These are phyloP conservation scores for Primulina tabacum DNA, from an alignment of 257 asterid genomes.

Conservation along the genomic window DNA sequence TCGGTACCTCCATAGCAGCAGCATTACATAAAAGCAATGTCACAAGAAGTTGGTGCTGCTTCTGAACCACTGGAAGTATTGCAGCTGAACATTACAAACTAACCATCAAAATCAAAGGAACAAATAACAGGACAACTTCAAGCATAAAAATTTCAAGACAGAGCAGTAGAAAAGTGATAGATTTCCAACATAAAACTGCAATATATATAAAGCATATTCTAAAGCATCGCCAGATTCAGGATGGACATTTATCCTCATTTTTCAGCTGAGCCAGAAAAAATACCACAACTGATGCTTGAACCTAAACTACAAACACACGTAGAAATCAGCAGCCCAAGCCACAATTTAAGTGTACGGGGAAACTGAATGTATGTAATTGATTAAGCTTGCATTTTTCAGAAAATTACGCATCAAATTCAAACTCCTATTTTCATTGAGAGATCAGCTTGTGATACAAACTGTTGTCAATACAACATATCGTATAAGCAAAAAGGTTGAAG, in stretches of 20 bases:
- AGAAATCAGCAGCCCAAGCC: not conserved
- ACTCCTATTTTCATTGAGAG: not conserved
- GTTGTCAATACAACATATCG: too few species aligned
- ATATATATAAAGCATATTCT: not conserved
- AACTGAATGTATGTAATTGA: not conserved
- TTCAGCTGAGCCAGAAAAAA: slow-evolving; percentile 8
- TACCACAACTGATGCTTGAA: not conserved
- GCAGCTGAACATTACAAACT: slow-evolving; percentile 51
- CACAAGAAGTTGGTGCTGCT: slow-evolving; percentile 98
- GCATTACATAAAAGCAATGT: slow-evolving; percentile 91
- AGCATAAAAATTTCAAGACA: slow-evolving; percentile 2
- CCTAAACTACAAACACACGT: not conserved
- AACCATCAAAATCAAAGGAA: slow-evolving; percentile 19
- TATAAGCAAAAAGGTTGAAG: not conserved
- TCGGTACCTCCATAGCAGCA: slow-evolving; percentile 83
- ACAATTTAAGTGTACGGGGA: not conserved
- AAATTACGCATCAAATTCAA: not conserved
- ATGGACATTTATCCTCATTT: not conserved
- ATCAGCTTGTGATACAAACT: not conserved
- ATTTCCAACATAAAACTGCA: not conserved
- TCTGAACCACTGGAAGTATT: slow-evolving; percentile 90
- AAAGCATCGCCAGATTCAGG: not conserved
- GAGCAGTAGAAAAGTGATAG: not conserved
- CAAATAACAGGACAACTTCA: not conserved
- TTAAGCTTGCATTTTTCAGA: not conserved